Conservation (phyloP, 2,329 filamentous ascomycete genomes). For the Claviceps citrina region DNA sequence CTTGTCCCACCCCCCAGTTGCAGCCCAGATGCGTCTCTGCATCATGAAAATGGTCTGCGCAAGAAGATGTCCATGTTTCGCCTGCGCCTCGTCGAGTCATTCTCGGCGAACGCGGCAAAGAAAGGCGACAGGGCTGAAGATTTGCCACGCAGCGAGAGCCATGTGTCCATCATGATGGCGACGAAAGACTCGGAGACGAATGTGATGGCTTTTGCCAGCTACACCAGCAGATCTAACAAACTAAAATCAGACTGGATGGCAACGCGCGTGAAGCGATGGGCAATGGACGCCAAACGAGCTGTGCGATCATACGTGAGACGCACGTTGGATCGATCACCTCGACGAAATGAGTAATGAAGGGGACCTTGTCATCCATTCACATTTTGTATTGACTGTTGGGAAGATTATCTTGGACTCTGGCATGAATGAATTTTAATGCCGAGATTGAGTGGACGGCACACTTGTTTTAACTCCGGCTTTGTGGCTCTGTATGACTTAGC, state of each 20-base stretch:
- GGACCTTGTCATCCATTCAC: not conserved
- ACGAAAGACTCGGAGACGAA: conserved; percentile 4
- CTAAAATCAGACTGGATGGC: conserved; percentile 10
- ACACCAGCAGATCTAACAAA: not conserved
- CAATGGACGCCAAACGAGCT: conserved; percentile 17
- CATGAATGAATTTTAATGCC: not conserved
- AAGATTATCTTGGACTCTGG: conserved; percentile 1
- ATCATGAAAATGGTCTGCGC: conserved; percentile 9
- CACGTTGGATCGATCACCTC: conserved; percentile 17
- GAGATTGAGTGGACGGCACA: not conserved
- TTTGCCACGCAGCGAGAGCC: conserved; percentile 4
- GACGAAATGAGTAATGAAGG: conserved; percentile 6
- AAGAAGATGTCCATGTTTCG: conserved; percentile 19
- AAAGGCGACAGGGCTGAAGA: conserved; percentile 4
- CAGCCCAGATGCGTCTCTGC: conserved; percentile 2
- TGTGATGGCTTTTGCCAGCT: conserved; percentile 2
- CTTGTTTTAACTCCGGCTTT: not conserved
- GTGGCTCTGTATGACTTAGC: not conserved
- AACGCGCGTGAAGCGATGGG: conserved; percentile 20
- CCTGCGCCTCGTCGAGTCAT: conserved; percentile 10
- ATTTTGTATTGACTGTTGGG: conserved; percentile 3
- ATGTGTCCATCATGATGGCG: conserved; percentile 1
- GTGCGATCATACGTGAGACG: conserved; percentile 19
- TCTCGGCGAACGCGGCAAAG: conserved; percentile 7
- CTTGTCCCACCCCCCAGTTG: conserved; percentile 7